Evolutionary conservation across 1,284 basidiomycete species (phyloP), one percentile per base, ranked within the genome.

Genomic region (Trichosporon sp.): DNA sequence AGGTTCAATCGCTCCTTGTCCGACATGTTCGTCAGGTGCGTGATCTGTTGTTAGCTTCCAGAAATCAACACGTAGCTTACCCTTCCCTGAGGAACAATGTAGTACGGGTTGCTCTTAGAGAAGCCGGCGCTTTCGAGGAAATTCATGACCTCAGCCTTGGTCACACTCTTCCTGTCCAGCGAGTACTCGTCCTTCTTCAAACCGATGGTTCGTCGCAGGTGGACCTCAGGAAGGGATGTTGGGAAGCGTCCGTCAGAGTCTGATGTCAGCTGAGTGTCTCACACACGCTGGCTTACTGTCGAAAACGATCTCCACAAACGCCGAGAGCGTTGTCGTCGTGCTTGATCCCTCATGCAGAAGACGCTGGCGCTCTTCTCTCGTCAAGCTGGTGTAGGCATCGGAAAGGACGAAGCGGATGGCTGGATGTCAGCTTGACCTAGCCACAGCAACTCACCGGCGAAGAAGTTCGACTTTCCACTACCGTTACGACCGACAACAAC

Each of bases 131-230:
- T 92, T 83, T 98, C 95, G 35, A 98, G 88, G 19, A 98, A 86
- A 79, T 93, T 96, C 93, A 96, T 96, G 31, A 99, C 94, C 78
- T 99, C 97, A 4, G 94, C 95, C 84, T 98, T 98, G 83, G 90
- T 93, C 0, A 93, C 92, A 48, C 78, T 80, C 86, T 98, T 98
- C 85, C 92, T 91, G 85, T 99, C 97, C 63, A 99, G 87, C 76
- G 92, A 93, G 85, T 98, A 99, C 85, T 99, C 97, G 81, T 99
- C 97, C 86, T 99, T 99, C 87, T 99, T 98, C 66, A 95, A 84
- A 74, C 97, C 97, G 72, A 99, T 98, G 1, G 97, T 99, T 56
- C 95, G 88, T 5, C 95, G 89, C 2, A 98, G 87, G 46, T 93
- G 90, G 48, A 96, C 89, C 74, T 94, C 93, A 1, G 92, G 90